phyloP scores from a whole-genome alignment of 805 yeast genomes.

The Ogataea minuta region DNA sequence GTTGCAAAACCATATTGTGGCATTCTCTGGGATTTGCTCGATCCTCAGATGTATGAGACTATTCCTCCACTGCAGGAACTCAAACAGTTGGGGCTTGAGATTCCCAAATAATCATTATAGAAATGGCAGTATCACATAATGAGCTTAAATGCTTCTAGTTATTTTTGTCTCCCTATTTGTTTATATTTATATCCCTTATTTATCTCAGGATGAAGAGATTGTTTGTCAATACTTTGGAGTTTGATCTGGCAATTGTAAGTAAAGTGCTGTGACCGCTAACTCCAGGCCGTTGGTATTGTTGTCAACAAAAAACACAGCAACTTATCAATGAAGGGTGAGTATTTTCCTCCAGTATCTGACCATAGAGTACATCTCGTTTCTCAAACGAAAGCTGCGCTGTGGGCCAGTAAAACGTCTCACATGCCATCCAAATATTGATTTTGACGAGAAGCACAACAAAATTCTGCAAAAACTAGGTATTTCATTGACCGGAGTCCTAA shows the following conservation, averaged over 20 bases:
- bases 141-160: background rate
- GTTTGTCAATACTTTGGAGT: background rate
- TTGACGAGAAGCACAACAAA: constrained; percentile 5
- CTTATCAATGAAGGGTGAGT: constrained; percentile 10
- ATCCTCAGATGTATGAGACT: constrained; percentile 27
- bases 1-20: constrained; percentile 30
- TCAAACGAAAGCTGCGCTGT: constrained; percentile 2
- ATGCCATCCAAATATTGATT: constrained; percentile 6
- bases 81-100: constrained; percentile 24
- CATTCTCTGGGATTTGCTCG: constrained; percentile 29
- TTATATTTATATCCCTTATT: constrained; percentile 3
- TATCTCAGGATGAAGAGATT: background rate
- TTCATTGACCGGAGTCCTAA: constrained; percentile 10
- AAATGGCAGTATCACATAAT: too few species aligned
- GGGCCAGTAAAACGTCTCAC: constrained; percentile 1
- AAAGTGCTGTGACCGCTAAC: constrained; percentile 1
- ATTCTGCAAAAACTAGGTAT: constrained; percentile 13
- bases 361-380: background rate
- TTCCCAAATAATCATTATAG: constrained; percentile 10
- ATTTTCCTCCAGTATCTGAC: background rate
- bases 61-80: constrained; percentile 31
- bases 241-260: constrained; percentile 18
- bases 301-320: constrained; percentile 10
- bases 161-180: constrained; percentile 4
- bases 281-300: constrained; percentile 13